These are phyloP conservation scores for Ormosia emarginata DNA, from an alignment of 306 rosid species.

Conservation along the genomic window DNA sequence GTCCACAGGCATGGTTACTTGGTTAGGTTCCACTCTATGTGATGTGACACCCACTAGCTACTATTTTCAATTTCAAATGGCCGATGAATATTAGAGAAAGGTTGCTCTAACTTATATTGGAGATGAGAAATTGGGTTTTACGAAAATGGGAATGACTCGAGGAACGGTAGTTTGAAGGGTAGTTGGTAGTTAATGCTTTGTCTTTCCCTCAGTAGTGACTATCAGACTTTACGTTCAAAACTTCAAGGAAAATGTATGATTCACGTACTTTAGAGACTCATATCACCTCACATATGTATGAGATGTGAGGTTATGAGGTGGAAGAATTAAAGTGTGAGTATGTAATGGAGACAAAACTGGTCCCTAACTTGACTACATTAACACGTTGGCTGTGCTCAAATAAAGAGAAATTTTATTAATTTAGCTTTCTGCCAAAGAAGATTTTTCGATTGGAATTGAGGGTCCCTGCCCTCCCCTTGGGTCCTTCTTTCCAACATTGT, in stretches of 20 bases:
- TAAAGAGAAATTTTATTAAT: background rate
- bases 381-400: background rate
- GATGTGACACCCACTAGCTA: background rate
- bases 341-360: too few relatives aligned
- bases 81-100: background rate
- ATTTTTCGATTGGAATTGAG: background rate
- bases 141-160: background rate
- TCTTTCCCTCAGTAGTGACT: background rate
- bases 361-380: background rate
- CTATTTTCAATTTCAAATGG: background rate
- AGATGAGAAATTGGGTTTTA: background rate
- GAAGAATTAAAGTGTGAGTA: too few relatives aligned
- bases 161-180: background rate
- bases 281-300: too few relatives aligned
- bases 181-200: background rate
- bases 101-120: background rate
- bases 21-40: background rate
- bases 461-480: background rate
- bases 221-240: background rate
- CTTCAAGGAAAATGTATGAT: background rate
- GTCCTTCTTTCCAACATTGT: background rate
- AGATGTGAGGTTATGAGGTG: too few relatives aligned
- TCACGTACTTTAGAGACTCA: too few relatives aligned
- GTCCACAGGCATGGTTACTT: constrained; percentile 15
- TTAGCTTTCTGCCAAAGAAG: background rate